Evolutionary conservation across 805 yeast genomes (phyloP), one percentile per base, ranked within the genome.

Genomic region (Candida verbasci): DNA sequence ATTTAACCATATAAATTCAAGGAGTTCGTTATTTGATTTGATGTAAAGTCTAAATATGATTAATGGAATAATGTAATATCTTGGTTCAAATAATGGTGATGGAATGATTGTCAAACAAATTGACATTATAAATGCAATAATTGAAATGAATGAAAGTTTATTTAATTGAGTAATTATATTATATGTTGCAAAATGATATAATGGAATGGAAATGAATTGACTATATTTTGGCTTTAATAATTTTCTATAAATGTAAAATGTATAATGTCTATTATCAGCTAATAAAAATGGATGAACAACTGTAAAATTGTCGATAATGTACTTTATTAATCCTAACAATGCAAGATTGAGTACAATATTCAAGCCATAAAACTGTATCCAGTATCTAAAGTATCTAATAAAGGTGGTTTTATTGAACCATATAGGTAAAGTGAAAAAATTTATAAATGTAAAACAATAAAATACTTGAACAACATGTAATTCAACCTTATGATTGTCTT

Each of bases 241-340:
- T 40, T 73, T 74, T 39, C 79, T 76, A 76, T 85, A 86, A 24
- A 93, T 60, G 58, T 93, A 93, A 56, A 93, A 93, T 0, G 95
- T 80, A 55, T 80, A 87, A 58, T 93, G 98, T 49, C 98, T 76
- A 62, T 93, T 93, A 57, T 93, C 98, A 0, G 97, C 94, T 29
- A 91, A 68, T 26, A 93, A 58, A 56, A 91, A 93, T 6, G 97
- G 97, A 56, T 93, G 98, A 2, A 79, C 80, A 2, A 82, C 65
- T 0, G 96, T 85, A 55, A 72, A 82, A 40, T 67, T 67, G 24
- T 78, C 65, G 15, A 86, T 70, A 2, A 76, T 50, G 14, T 68
- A 45, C 44, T 62, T 60, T 17, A 84, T 72, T 1, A 54, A 44
- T 3, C 56, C 18, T 14, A 50, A 37, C 12, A 42, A 33, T 4